Evolutionary conservation across 805 yeast genomes (phyloP).

Genomic region (Lipomyces sp.): DNA sequence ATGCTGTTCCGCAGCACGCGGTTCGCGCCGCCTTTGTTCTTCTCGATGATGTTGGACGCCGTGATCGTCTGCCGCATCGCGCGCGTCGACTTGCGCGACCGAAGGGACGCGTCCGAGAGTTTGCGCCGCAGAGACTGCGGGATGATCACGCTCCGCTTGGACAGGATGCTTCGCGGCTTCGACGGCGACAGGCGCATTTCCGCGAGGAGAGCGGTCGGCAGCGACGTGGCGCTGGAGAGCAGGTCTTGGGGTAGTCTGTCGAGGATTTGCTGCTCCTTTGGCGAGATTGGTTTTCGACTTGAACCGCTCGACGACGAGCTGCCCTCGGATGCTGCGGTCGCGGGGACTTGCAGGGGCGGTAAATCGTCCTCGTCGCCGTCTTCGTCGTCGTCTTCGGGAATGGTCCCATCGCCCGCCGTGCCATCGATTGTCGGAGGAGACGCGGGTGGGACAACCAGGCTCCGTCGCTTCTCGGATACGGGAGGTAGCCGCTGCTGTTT

Average conservation of each 20-base stretch:
- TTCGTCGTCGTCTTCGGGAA: slow-evolving; percentile 1
- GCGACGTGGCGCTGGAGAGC: slow-evolving; percentile 4
- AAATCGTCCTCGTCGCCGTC: slow-evolving; percentile 7
- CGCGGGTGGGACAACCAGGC: slow-evolving; percentile 16
- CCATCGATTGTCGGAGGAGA: slow-evolving; percentile 17
- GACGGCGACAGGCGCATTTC: slow-evolving; percentile 7
- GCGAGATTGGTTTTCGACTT: background rate
- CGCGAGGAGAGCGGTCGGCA: slow-evolving; percentile 19
- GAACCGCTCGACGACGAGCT: background rate
- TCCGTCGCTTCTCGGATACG: slow-evolving; percentile 16
- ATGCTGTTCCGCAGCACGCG: slow-evolving; percentile 25
- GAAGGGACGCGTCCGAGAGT: slow-evolving; percentile 20
- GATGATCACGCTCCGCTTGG: slow-evolving; percentile 14
- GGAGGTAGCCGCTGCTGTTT: background rate
- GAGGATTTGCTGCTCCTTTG: background rate
- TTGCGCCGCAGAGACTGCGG: slow-evolving; percentile 20
- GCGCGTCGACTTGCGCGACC: slow-evolving; percentile 10
- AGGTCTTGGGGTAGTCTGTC: slow-evolving; percentile 19
- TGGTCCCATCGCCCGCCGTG: slow-evolving; percentile 1
- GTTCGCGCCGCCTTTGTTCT: slow-evolving; percentile 25
- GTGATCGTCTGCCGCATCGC: slow-evolving; percentile 8
- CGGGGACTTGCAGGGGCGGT: background rate
- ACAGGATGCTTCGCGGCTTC: slow-evolving; percentile 10
- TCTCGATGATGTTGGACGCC: slow-evolving; percentile 23
- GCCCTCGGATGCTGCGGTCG: background rate